Conservation (phyloP, 768 basidiomycete species). For the Mycena filopes region DNA sequence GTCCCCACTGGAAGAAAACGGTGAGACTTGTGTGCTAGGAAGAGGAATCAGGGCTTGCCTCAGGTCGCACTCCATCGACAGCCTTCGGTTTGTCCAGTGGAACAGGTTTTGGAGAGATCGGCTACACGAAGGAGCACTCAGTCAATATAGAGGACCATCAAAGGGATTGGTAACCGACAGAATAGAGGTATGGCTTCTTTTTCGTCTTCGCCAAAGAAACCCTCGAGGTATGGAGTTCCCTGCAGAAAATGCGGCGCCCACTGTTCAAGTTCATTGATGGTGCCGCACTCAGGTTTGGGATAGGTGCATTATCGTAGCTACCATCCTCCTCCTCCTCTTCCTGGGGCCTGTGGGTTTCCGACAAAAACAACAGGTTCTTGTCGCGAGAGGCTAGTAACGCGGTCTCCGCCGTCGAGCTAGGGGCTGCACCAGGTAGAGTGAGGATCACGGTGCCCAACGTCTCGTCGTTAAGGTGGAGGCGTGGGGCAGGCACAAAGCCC, state of each 20-base stretch:
- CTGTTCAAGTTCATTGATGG: neutral
- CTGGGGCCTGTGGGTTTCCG: neutral
- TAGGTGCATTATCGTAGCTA: too few species aligned
- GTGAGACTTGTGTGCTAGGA: neutral
- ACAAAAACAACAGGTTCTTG: neutral
- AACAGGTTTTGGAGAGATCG: neutral
- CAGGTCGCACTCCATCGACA: conserved; percentile 3
- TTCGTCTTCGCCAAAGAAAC: neutral
- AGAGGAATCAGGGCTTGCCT: too few species aligned
- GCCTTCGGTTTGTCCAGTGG: neutral
- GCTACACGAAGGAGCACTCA: neutral
- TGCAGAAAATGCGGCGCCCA: neutral
- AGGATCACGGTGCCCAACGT: neutral
- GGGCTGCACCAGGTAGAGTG: conserved; percentile 19
- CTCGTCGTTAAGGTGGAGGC: neutral
- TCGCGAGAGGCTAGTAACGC: neutral
- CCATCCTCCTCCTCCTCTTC: neutral
- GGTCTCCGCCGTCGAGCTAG: conserved; percentile 5
- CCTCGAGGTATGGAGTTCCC: conserved; percentile 3
- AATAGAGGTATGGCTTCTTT: neutral
- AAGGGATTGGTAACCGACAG: neutral
- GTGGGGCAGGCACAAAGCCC: conserved; percentile 7
- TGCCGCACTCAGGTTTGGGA: neutral
- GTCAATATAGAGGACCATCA: neutral
- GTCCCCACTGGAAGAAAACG: conserved; percentile 15